Evolutionary conservation across 306 rosid species (phyloP).

Genomic region (Quercus glauca): DNA sequence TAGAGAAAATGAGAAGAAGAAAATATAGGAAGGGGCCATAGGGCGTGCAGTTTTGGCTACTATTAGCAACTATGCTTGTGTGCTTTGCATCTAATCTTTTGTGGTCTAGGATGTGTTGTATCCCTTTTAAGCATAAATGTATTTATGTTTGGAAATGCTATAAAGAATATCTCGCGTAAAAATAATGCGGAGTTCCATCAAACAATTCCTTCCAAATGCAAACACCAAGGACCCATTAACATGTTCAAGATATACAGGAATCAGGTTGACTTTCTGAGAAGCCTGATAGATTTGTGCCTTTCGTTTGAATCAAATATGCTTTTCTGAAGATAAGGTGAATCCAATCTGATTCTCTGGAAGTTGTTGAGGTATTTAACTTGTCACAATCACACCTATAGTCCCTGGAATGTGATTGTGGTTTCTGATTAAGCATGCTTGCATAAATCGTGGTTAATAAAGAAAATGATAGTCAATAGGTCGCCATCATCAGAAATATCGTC

Average conservation of each 20-base stretch:
- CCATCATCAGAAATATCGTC: slow-evolving; percentile 23
- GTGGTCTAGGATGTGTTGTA: background rate
- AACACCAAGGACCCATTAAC: background rate
- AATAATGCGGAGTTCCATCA: no score
- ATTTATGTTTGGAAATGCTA: no score
- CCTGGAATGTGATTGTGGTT: background rate
- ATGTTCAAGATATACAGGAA: background rate
- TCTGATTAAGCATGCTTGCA: background rate
- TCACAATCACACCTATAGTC: background rate
- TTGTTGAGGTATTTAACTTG: background rate
- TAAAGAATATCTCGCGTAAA: no score
- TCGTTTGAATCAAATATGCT: background rate
- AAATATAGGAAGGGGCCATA: no score
- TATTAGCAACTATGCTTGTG: background rate
- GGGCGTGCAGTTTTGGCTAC: no score
- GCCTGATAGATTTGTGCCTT: no score
- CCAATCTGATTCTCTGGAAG: background rate
- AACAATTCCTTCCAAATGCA: background rate
- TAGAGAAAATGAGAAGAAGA: no score
- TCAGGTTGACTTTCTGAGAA: background rate
- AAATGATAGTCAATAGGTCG: background rate
- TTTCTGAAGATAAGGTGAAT: background rate
- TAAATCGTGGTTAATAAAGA: background rate
- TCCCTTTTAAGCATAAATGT: background rate
- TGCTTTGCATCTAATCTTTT: background rate